A percentile compares a stretch with the other conserved stretches of the same genome.
These are phyloP conservation scores for Saccharomycopsis sp. DNA, from an alignment of 805 yeast species.

Conservation along the genomic window DNA sequence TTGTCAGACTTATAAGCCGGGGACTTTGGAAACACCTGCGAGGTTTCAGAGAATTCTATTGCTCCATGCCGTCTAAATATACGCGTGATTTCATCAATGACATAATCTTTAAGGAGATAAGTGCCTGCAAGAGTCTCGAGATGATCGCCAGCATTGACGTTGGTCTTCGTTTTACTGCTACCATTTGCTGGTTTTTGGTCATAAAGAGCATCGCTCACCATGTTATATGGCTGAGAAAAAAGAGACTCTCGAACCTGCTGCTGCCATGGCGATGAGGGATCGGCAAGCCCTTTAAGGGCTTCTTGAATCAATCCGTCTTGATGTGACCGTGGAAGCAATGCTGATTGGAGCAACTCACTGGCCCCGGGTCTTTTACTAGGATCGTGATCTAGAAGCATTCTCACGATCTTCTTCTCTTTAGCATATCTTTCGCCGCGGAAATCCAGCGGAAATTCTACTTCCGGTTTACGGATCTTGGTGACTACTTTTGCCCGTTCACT, in stretches of 20 bases:
- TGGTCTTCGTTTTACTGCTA: constrained; percentile 6
- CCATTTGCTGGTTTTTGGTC: constrained; percentile 39
- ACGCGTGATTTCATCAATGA: constrained; percentile 51
- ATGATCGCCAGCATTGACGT: constrained; percentile 20
- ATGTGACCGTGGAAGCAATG: constrained; percentile 79
- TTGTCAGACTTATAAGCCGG: constrained; percentile 60
- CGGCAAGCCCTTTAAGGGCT: constrained; percentile 76
- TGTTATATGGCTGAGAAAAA: constrained; percentile 77
- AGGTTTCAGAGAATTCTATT: constrained; percentile 58
- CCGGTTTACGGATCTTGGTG: constrained; percentile 51
- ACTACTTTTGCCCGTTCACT: constrained; percentile 86
- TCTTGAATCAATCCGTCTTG: constrained; percentile 87
- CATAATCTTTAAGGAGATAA: constrained; percentile 50
- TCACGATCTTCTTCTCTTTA: constrained; percentile 63
- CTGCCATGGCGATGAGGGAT: constrained; percentile 92
- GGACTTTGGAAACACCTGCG: constrained; percentile 74
- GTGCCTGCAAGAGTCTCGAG: constrained; percentile 32
- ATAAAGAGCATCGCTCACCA: constrained; percentile 79
- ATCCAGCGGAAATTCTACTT: constrained; percentile 64
- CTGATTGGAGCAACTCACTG: constrained; percentile 63
- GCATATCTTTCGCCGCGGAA: constrained; percentile 47
- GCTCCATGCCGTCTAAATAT: constrained; percentile 85
- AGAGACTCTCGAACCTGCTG: constrained; percentile 83
- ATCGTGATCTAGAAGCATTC: constrained; percentile 65
- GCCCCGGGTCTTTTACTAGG: constrained; percentile 81